Base-by-base conservation (phyloP, 805 yeast genomes). In the Lipomyces chichibuensis region DNA sequence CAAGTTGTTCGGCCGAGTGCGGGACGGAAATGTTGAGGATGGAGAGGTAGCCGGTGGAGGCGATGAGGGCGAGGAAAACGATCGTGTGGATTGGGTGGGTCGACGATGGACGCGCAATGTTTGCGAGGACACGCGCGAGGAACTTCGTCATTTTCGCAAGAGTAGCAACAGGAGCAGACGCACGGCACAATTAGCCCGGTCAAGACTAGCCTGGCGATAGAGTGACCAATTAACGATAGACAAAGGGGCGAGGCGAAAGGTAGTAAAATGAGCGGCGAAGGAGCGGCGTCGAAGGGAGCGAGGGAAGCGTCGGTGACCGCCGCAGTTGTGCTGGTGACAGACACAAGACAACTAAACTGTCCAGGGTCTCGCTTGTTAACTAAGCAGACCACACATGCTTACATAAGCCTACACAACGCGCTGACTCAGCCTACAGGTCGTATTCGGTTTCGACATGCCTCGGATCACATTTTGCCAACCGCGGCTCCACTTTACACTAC, bases 51-150 rank as follows among this genome's bases (percentile, higher is more conserved):
- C 94, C 89, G 62, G 90, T 79, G 2, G 97, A 88, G 1, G 96
- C 95, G 53, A 91, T 76, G 59, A 92, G 79, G 14, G 94, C 83
- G 5, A 92, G 84, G 65, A 86, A 74, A 58, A 92, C 86, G 62
- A 93, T 87, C 63, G 92, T 84, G 78, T 93, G 98, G 72, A 94
- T 91, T 20, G 99, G 99, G 75, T 88, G 69, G 32, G 66, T 57
- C 60, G 71, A 63, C 13, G 70, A 52, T 9, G 71, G 65, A 14
- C 69, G 65, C 39, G 71, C 64, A 23, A 69, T 54, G 65, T 58
- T 33, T 14, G 67, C 57, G 32, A 67, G 67, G 27, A 56, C 62
- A 59, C 71, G 65, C 20, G 64, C 64, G 11, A 69, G 62, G 20
- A 54, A 51, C 43, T 58, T 57, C 43, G 64, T 65, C 71, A 69